Conservation (phyloP, 1,284 basidiomycete genomes). For the Austroboletus olivaceoglutinosus region DNA sequence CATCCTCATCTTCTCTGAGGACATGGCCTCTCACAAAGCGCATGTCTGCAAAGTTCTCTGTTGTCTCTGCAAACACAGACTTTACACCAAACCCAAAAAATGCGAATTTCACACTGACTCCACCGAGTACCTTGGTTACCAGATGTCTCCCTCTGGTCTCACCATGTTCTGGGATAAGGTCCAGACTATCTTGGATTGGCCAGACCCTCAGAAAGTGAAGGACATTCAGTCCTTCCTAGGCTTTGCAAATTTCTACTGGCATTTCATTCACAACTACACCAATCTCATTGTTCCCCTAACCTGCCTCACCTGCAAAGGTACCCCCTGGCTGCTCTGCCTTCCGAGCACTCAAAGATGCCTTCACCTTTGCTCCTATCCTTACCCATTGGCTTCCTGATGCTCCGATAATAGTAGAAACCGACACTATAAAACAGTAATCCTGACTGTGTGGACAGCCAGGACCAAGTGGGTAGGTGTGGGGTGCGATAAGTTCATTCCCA, state of each 20-base stretch:
- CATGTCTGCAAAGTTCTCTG: slow-evolving; percentile 32
- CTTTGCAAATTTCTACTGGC: too few relatives aligned
- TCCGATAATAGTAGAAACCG: neutral
- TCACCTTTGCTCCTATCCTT: neutral
- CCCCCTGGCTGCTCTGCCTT: neutral
- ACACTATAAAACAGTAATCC: too few relatives aligned
- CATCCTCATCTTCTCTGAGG: neutral
- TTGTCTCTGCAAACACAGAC: slow-evolving; percentile 16
- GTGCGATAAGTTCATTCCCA: too few relatives aligned
- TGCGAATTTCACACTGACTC: slow-evolving; percentile 24
- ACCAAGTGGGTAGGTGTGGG: too few relatives aligned
- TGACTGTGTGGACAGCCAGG: too few relatives aligned
- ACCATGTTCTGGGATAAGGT: neutral
- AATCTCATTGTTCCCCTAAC: neutral
- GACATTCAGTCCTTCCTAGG: too few relatives aligned
- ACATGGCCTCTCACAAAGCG: slow-evolving; percentile 18
- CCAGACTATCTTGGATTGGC: neutral
- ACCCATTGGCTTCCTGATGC: neutral
- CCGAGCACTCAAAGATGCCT: neutral
- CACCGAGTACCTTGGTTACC: slow-evolving; percentile 30
- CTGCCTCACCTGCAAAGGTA: neutral
- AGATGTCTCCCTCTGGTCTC: neutral
- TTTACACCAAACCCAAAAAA: slow-evolving; percentile 29
- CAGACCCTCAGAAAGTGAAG: neutral
- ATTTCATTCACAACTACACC: too few relatives aligned